These are phyloP conservation scores for Alternaria longipes DNA, from an alignment of 2,329 filamentous ascomycete genomes.

Conservation along the genomic window DNA sequence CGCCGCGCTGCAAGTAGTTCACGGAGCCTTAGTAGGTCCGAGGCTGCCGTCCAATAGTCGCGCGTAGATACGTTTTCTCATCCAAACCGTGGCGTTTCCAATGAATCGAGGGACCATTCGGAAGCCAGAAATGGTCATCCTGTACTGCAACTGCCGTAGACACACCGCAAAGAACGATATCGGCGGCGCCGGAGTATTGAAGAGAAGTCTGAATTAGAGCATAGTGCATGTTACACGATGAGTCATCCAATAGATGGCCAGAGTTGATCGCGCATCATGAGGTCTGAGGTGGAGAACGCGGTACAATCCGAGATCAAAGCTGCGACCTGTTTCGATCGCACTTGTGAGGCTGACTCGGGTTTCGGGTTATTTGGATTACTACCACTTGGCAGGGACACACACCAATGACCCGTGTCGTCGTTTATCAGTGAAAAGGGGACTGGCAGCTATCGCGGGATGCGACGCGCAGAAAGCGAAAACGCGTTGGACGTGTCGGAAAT, in stretches of 20 bases:
- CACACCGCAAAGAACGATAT: slow-evolving; percentile 11
- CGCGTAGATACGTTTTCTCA: slow-evolving; percentile 2
- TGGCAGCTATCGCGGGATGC: not conserved
- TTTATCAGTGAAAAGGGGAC: not conserved
- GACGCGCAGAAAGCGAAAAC: not conserved
- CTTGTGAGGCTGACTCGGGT: not conserved
- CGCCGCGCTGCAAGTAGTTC: slow-evolving; percentile 8
- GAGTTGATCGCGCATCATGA: not conserved
- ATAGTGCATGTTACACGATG: not conserved
- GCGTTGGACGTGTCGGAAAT: not conserved
- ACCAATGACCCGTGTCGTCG: not conserved
- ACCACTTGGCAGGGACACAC: slow-evolving; percentile 1
- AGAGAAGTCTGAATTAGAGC: not conserved
- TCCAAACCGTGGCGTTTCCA: slow-evolving; percentile 21
- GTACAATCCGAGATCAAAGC: slow-evolving; percentile 2
- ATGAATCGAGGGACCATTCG: slow-evolving; percentile 12
- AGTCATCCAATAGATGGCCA: not conserved
- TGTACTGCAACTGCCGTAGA: slow-evolving; percentile 6
- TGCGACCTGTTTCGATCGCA: not conserved
- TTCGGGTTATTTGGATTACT: not conserved
- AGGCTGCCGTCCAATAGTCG: slow-evolving; percentile 19
- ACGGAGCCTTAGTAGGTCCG: slow-evolving; percentile 10
- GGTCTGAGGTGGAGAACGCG: not conserved
- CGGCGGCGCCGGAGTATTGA: slow-evolving; percentile 22
- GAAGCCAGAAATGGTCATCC: not conserved